A percentile compares a stretch with the other conserved stretches of the same genome.
Conservation (phyloP, 495 filamentous ascomycete genomes). For the Haplographium delicatum region DNA sequence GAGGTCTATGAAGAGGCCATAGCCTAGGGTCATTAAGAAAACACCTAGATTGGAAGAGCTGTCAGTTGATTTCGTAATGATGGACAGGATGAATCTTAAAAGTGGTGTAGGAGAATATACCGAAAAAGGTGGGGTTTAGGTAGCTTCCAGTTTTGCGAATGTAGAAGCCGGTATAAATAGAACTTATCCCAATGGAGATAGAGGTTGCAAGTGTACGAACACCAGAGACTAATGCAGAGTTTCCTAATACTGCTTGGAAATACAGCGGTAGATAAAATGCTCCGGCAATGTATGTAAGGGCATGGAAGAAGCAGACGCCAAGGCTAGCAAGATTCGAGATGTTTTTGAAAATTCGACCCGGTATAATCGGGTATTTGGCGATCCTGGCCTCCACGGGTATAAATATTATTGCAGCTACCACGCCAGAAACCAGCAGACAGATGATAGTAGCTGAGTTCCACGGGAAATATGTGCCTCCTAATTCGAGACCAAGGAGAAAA, state of each 20-base stretch:
- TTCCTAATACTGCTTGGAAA: conserved; percentile 66
- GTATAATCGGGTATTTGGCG: conserved; percentile 66
- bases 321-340: conserved; percentile 47
- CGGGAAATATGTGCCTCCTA: conserved; percentile 59
- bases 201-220: conserved; percentile 61
- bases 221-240: conserved; percentile 57
- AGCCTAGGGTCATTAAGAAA: conserved; percentile 46
- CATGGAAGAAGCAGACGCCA: conserved; percentile 52
- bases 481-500: conserved; percentile 66
- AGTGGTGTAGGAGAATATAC: no score
- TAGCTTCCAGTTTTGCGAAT: conserved; percentile 60
- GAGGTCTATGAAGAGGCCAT: conserved; percentile 51
- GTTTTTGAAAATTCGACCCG: conserved; percentile 53
- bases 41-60: no score
- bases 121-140: conserved; percentile 44
- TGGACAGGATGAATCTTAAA: no score
- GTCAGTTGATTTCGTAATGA: conserved; percentile 51
- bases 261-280: conserved; percentile 71
- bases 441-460: conserved; percentile 56
- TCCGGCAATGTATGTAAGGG: conserved; percentile 13
- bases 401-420: conserved; percentile 51
- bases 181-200: conserved; percentile 20
- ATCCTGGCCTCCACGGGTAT: conserved; percentile 56
- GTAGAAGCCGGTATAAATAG: conserved; percentile 37
- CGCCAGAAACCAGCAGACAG: conserved; percentile 63